phyloP scores from a whole-genome alignment of 2,329 filamentous ascomycete genomes.

The Alternaria sp. region DNA sequence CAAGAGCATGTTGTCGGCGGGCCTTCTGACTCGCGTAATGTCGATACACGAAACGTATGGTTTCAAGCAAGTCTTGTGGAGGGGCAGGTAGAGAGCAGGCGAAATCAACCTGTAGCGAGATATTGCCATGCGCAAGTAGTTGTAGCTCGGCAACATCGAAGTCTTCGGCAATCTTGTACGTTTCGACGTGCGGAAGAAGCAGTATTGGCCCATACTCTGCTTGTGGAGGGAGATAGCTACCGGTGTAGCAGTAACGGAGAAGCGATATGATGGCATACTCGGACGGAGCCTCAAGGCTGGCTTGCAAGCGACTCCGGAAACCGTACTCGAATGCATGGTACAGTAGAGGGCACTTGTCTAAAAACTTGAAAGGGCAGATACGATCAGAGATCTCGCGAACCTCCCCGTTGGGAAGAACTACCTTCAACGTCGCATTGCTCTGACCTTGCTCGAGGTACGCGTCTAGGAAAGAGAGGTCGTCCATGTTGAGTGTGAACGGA shows the following conservation, averaged over 20 bases:
- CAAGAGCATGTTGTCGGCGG: constrained; percentile 37
- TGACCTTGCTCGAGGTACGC: constrained; percentile 13
- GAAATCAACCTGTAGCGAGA: constrained; percentile 51
- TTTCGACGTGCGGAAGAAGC: constrained; percentile 52
- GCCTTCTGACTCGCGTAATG: constrained; percentile 34
- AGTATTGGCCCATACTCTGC: constrained; percentile 35
- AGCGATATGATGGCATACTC: constrained; percentile 46
- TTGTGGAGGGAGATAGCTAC: constrained; percentile 44
- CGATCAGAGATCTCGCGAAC: constrained; percentile 43
- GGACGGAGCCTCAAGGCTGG: constrained; percentile 51
- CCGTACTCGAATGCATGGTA: constrained; percentile 52
- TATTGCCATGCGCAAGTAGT: constrained; percentile 50
- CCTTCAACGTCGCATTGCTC: constrained; percentile 42
- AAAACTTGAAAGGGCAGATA: constrained; percentile 44
- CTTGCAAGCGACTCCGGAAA: constrained; percentile 36
- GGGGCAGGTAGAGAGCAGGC: constrained; percentile 49
- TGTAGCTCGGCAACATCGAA: constrained; percentile 53
- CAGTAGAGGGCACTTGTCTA: constrained; percentile 50
- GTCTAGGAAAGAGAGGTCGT: constrained; percentile 36
- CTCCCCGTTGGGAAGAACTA: constrained; percentile 41
- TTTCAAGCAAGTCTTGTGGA: constrained; percentile 51
- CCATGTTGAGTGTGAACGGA: constrained; percentile 22
- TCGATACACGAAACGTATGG: constrained; percentile 50
- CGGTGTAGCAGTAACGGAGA: constrained; percentile 54
- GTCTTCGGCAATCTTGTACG: constrained; percentile 52